Evolutionary conservation across 257 asterid genomes (phyloP), one percentile per base, ranked within the genome.

Genomic region (Salvia rosmarinus): DNA sequence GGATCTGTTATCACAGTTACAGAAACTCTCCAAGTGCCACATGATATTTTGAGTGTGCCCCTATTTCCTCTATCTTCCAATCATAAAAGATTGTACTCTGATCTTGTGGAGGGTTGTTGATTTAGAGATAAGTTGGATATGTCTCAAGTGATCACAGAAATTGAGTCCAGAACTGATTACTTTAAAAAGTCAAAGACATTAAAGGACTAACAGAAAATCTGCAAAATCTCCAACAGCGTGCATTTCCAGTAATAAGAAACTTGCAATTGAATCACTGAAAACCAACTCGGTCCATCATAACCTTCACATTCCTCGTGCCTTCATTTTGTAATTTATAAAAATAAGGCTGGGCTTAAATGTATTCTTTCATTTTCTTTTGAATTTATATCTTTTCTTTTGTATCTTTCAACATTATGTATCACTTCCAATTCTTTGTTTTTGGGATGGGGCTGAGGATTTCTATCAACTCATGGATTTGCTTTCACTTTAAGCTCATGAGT

Each of bases 11-110:
- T 8, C 57, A 65, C 32, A 32, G 32, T 40, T 70, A 9, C 70
- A 63, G 49, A 62, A 56, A 51, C 51, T 46, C 62, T 47, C 12
- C 49, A 60, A 59, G 34, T 20, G 72, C 65, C n/a, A 64, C 54
- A 71, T 59, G 23, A 40, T 37, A 43, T 35, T 9, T 39, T 39
- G 44, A 39, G 42, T 37, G 42, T 6, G 42, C 42, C 42, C 42
- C 42, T 37, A 37, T 37, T 37, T 37, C 42, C 42, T 37, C 42
- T 37, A 37, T 37, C 42, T 37, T 37, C 42, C 42, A 37, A 37
- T 37, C 42, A 37, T 1, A 37, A 37, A 37, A 37, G 42, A 37
- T 37, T 37, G 5, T 5, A 37, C 42, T 37, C 42, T 37, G 42
- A 37, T 37, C 42, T 37, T 37, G 42, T 37, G 42, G 42, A 37